Evolutionary conservation across 331 rosid species (phyloP), one percentile per base, ranked within the genome.

Genomic region (Quercus phellos): DNA sequence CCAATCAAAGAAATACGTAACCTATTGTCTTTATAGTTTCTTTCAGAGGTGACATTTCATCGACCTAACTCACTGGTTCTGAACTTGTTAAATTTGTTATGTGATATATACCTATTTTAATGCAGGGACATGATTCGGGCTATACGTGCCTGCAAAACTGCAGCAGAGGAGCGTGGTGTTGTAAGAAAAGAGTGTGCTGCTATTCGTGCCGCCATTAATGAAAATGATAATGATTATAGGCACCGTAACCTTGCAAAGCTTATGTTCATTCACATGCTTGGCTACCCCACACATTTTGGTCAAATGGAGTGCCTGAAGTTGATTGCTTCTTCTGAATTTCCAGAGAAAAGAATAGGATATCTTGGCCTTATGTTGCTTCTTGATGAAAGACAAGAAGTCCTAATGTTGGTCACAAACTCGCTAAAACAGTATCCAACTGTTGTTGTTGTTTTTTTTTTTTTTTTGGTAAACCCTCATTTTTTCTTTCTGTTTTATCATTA

Each of bases 301-400:
- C 99, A 95, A 91, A 95, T 95, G 99, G 99, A 95, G 79, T 95
- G 99, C 88, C 88, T 95, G 77, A 95, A 95, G 87, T 90, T 91
- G 89, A 95, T 95, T 38, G 99, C 98, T 24, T 89, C 99, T 70
- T 77, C 97, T 24, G 98, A 98, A 85, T 95, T 93, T 85, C 99
- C 99, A 43, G 99, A 95, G 88, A 95, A 95, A 87, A 95, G 99
- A 86, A 93, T 95, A 81, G 99, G 99, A 61, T 95, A 95, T 84
- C 99, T 95, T 78, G 97, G 97, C 78, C 98, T 95, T 79, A 95
- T 95, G 99, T 92, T 95, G 84, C 98, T 95, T 84, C 99, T 95
- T 58, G 99, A 95, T 87, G 99, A 95, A 91, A 95, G 99, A 87
- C 99, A 95, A 89, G 99, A 95, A 81, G 99, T 95, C 85, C 89